Evolutionary conservation across 441 rosid genomes (phyloP), one percentile per base, ranked within the genome.

Genomic region (Populus hybrid): DNA sequence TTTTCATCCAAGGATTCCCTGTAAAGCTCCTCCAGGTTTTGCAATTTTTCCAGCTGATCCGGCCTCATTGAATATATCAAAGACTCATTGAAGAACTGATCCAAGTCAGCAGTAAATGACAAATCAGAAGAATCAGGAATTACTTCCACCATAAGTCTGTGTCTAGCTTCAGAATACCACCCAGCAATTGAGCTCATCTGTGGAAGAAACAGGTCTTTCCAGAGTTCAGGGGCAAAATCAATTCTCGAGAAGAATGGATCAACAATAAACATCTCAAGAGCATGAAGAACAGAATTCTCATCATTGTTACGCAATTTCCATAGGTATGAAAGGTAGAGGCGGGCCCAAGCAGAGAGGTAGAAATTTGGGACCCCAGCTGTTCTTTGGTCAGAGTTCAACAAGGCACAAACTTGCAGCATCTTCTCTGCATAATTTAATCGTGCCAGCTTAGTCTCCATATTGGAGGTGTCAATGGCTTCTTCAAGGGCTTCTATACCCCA

Each of bases 401-500:
- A 83, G 73, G 92, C 89, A 46, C 93, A 91, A 8, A 91, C 92
- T 72, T 87, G 90, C 68, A 90, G 81, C 93, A 91, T 90, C 86
- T 91, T 90, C 84, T 90, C 95, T 0, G 93, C 90, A 70, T 91
- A 74, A 79, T 88, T 89, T 66, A 90, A 70, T 54, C 93, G 78
- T 10, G 92, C 91, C 68, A 86, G 79, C 81, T 89, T 91, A 16
- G 95, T 87, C 81, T 87, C 95, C 70, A 81, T 79, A 70, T 89
- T 90, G 20, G 89, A 85, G 9, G 93, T 91, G 80, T 78, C 10
- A 59, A 91, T 88, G 67, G 93, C 91, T 85, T 91, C 93, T 83
- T 91, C 95, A 21, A 90, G 89, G 11, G 89, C 91, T 73, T 91
- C 95, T 35, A 90, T 91, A 21, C 93, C 95, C 93, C 93, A 91